phyloP scores from a whole-genome alignment of 441 rosid genomes.

The Erysimum cheiri region DNA sequence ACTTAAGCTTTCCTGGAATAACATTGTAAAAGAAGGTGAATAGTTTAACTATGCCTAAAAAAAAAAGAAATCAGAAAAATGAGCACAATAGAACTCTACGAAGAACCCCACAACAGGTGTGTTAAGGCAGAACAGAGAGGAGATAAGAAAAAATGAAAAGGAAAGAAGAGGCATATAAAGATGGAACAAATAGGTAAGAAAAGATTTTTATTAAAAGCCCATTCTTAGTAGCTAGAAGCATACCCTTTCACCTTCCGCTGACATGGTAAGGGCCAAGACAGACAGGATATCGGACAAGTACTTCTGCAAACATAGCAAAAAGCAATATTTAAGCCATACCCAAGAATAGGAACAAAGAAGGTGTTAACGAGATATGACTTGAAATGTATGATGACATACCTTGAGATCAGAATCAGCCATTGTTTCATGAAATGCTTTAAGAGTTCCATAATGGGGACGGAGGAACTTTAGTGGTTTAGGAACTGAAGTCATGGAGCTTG shows the following conservation, averaged over 20 bases:
- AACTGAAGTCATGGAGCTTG: constrained; percentile 97
- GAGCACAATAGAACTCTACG: constrained; percentile 1
- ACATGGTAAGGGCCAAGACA: constrained; percentile 96
- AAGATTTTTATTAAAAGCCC: no score
- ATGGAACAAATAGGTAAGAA: constrained; percentile 5
- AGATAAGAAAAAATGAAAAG: not conserved
- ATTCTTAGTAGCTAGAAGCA: constrained; percentile 23
- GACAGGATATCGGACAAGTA: constrained; percentile 88
- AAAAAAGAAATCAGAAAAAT: not conserved
- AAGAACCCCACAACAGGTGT: constrained; percentile 10
- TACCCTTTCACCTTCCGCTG: constrained; percentile 98
- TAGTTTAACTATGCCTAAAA: not conserved
- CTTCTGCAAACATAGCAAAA: constrained; percentile 64
- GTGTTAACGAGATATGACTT: not conserved
- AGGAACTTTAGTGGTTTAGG: constrained; percentile 99
- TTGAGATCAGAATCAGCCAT: constrained; percentile 76
- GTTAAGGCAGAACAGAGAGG: not conserved
- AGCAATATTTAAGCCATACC: constrained; percentile 6
- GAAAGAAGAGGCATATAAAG: constrained; percentile 1
- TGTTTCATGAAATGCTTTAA: constrained; percentile 68
- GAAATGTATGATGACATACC: constrained; percentile 51
- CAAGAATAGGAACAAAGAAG: constrained; percentile 12
- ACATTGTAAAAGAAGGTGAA: constrained; percentile 34
- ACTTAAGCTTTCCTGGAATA: constrained; percentile 87
- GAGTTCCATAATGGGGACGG: constrained; percentile 91